Evolutionary conservation across 805 yeast species (phyloP), one percentile per base, ranked within the genome.

Genomic region (Kazachstania africana): DNA sequence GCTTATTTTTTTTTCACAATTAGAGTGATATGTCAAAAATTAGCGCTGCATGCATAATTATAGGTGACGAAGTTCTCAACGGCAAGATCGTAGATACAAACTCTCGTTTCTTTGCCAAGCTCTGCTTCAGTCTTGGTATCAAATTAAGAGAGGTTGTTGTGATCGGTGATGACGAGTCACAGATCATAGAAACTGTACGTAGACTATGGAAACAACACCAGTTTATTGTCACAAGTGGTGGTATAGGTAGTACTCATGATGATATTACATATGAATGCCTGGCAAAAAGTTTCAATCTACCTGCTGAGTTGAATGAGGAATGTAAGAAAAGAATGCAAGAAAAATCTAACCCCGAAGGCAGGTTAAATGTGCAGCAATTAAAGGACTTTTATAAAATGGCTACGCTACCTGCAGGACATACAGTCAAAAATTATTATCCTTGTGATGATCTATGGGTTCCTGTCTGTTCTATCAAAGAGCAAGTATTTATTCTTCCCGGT

Each of bases 171-270:
- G 83, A 78, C 27, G 68, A 66, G 34, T 46, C 55, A 1, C 91
- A 80, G 35, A 84, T 84, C 27, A 57, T 64, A 1, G 63, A 63
- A 10, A 68, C 75, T 0, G 53, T 80, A 15, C 53, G 50, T 19
- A 45, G 57, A 8, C 55, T 76, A 27, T 42, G 57, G 14, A 52
- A 62, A n/a, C 57, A 62, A 27, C 75, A 72, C 42, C 84, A 79
- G 46, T 66, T 81, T 27, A 66, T 80, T 6, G 69, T 80, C 15
- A 81, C 93, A 1, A 66, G 62, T 3, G 68, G 69, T 5, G 67
- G 72, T 0, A 81, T 84, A 36, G 95, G 95, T 0, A 81, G 94
- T 4, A 84, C 95, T 0, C 94, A 83, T 44, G 95, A 84, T 49
- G 95, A 84, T 50, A 78, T 84, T 37, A 83, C 94, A 1, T 84